These are phyloP conservation scores for Plenodomus tracheiphilus DNA, from an alignment of 2,329 filamentous ascomycete genomes.

Conservation along the genomic window DNA sequence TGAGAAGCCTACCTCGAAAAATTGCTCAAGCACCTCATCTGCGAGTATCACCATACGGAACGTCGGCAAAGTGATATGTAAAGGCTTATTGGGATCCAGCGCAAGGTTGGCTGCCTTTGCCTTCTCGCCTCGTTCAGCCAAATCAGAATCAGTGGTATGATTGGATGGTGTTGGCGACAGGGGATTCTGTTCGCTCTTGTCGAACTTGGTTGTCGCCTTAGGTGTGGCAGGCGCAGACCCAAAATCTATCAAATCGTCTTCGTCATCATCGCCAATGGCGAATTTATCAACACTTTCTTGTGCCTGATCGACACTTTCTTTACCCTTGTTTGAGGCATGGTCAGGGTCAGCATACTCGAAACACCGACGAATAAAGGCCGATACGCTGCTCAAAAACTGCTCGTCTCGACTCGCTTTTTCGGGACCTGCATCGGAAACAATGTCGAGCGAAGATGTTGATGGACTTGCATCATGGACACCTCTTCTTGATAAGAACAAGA, in stretches of 20 bases:
- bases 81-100: constrained; percentile 86
- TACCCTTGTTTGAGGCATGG: constrained; percentile 62
- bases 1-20: constrained; percentile 95
- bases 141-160: constrained; percentile 26
- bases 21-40: constrained; percentile 92
- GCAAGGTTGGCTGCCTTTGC: constrained; percentile 83
- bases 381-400: constrained; percentile 87
- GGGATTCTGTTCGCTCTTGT: constrained; percentile 30
- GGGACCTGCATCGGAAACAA: constrained; percentile 46
- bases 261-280: constrained; percentile 71
- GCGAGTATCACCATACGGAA: constrained; percentile 99
- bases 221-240: constrained; percentile 45
- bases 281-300: constrained; percentile 60
- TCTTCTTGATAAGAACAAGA: constrained; percentile 87
- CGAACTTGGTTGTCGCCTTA: constrained; percentile 31
- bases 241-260: constrained; percentile 66
- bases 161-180: constrained; percentile 30
- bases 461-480: constrained; percentile 78
- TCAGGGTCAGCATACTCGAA: constrained; percentile 98
- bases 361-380: constrained; percentile 91
- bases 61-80: constrained; percentile 94
- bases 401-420: constrained; percentile 70
- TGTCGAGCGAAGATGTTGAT: constrained; percentile 61
- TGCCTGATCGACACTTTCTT: constrained; percentile 32
- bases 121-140: constrained; percentile 50